Evolutionary conservation across 345 rosid species (phyloP).

Genomic region (Physaria fendleri): DNA sequence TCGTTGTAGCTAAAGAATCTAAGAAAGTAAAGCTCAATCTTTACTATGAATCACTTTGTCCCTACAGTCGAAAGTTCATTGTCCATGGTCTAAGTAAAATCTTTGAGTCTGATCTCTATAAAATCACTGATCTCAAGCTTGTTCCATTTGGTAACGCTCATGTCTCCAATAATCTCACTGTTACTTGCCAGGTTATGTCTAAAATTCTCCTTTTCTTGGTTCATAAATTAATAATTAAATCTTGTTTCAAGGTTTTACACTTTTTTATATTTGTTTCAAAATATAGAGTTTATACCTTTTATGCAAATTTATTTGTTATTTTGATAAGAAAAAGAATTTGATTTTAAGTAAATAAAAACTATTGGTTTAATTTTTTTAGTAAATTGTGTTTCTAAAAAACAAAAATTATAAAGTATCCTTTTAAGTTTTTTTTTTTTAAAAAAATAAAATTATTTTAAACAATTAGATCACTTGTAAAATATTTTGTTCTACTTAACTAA

Average conservation of each 20-base stretch:
- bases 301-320: no score
- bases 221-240: background rate
- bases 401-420: no score
- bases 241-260: no score
- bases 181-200: constrained; percentile 38
- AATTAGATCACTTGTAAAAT: background rate
- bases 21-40: constrained; percentile 19
- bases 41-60: constrained; percentile 43
- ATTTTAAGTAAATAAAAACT: no score
- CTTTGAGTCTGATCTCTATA: constrained; percentile 27
- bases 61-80: constrained; percentile 34
- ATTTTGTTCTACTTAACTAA: background rate
- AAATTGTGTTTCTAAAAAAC: no score
- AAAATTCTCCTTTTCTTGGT: background rate
- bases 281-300: no score
- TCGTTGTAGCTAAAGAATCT: background rate
- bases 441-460: no score
- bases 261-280: no score
- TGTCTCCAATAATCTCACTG: constrained; percentile 4
- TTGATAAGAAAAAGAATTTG: no score
- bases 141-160: constrained; percentile 44
- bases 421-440: no score
- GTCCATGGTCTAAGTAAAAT: constrained; percentile 23
- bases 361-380: no score
- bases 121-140: constrained; percentile 36